A percentile compares a stretch with the other conserved stretches of the same genome.
These are phyloP conservation scores for Cutaneotrichosporon sp. DNA, from an alignment of 1,284 basidiomycete genomes.

Conservation along the genomic window DNA sequence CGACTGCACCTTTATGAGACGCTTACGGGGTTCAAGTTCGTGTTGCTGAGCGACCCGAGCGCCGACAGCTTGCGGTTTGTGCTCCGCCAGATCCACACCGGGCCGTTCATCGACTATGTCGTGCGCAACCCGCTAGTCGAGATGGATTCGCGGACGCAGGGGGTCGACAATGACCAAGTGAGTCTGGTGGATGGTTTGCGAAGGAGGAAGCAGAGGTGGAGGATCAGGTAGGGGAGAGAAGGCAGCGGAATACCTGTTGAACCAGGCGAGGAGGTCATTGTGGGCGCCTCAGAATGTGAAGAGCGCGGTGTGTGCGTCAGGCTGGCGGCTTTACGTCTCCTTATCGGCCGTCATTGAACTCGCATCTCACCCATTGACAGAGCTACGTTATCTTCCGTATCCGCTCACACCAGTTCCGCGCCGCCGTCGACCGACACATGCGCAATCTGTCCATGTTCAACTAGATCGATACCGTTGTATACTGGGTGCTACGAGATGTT, in stretches of 20 bases:
- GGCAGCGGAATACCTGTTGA: too few relatives aligned
- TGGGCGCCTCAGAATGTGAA: too few relatives aligned
- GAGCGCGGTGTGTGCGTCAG: not conserved
- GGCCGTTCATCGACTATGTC: conserved; percentile 90
- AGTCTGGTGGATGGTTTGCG: conserved; percentile 17
- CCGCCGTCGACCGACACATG: conserved; percentile 74
- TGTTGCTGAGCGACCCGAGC: conserved; percentile 85
- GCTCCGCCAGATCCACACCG: conserved; percentile 84
- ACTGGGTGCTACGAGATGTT: not conserved
- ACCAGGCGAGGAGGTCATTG: too few relatives aligned
- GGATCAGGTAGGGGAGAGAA: not conserved
- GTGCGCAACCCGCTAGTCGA: conserved; percentile 83
- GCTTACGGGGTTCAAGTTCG: conserved; percentile 87
- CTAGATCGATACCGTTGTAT: conserved; percentile 2
- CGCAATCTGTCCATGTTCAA: conserved; percentile 51
- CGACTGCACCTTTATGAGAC: conserved; percentile 93
- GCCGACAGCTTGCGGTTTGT: conserved; percentile 78
- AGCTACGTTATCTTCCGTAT: not conserved
- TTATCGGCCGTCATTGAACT: too few relatives aligned
- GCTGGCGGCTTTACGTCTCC: too few relatives aligned
- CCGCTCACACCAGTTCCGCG: conserved; percentile 63
- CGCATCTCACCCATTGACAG: not conserved
- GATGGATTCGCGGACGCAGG: conserved; percentile 75
- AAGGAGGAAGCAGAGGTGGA: not conserved
- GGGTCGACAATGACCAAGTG: conserved; percentile 77